Base-by-base conservation (phyloP, 169 alveolate genomes). In the Miamiensis avidus region DNA sequence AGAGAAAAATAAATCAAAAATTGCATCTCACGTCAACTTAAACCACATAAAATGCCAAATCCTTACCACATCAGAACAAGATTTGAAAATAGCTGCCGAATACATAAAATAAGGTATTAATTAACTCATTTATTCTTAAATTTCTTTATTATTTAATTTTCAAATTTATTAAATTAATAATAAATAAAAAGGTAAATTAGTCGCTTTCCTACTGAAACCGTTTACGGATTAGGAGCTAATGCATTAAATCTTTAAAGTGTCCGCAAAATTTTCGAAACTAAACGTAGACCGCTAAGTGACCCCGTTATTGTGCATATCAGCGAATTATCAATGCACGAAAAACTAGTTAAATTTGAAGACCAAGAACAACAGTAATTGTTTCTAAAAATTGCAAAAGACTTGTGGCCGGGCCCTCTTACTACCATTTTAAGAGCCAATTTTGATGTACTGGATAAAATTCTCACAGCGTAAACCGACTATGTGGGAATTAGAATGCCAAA, bases 371-470 rank as follows among this genome's bases (percentile, higher is more conserved):
- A 92, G 69, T 89, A 87, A 65, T 31, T 95, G 11, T 94, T 94
- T 65, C 81, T 91, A 74, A 75, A 84, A 25, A 86, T 98, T 84
- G 94, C 97, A 1, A 86, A 86, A 1, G 76, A 89, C 31, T 98
- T 97, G 84, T 95, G 99, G 98, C 99, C 99, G 26, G 99, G 99
- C 0, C 99, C 99, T 0, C 83, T 98, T 81, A 97, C 99, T 29
- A 77, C 98, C 27, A 97, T 98, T 33, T 93, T 97, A 0, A 92
- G 93, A 82, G 97, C 98, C 1, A 95, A 95, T 86, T 76, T 83
- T 49, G 84, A 92, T 30, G 31, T 86, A 75, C 82, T 97, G 28
- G 94, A 98, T 1, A 81, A 89, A 25, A 90, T 97, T 74, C 92
- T 97, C 27, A 95, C 98, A 34, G 99, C 98, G 0, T 88, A 94